Base-by-base conservation (phyloP, 495 filamentous ascomycete species). In the Aspergillus cavernicola region DNA sequence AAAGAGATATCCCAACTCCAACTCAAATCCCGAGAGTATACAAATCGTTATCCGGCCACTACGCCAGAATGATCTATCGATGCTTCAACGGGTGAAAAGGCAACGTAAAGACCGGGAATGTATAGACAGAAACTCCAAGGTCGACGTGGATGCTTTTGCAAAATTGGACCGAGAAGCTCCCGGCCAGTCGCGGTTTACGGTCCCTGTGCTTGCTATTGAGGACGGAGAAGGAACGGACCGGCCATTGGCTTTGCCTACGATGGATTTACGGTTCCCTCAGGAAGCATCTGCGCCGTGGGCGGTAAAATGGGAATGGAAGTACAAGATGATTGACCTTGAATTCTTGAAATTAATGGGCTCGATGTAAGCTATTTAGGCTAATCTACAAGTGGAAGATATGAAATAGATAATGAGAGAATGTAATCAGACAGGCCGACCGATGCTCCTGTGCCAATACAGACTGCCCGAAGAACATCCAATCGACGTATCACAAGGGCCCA, bases 41-140 rank as follows among this genome's bases (percentile, higher is more conserved):
- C 29, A 33, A 15, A 11, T 54, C 2, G 16, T 54, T 5, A 37
- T 87, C 18, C 74, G 76, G 5, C 80, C 84, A 2, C 76, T 85
- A 51, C 64, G 74, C 19, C 33, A 36, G 12, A 62, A 69, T 1
- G 79, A 85, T 63, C 66, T 80, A 8, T 70, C 73, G 20, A 40
- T 28, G 6, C 39, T 65, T 24, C 59, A n/a, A n/a, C n/a, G 57
- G 40, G 12, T 6, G 11, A 7, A 52, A 52, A 32, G 8, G 22
- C 29, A 19, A n/a, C 2, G 6, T 9, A 22, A 24, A 29, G 0
- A 12, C 8, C 15, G 35, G 31, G 9, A 33, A 33, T 6, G 11
- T n/a, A 4, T 3, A 33, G 24, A 33, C 31, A 33, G 4, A 33
- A 10, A 3, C 6, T 16, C 20, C 13, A 7, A 58, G 38, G 28